A percentile compares a stretch with the other conserved stretches of the same genome.
These are phyloP conservation scores for Mallotus japonicus DNA, from an alignment of 441 rosid genomes.

Conservation along the genomic window DNA sequence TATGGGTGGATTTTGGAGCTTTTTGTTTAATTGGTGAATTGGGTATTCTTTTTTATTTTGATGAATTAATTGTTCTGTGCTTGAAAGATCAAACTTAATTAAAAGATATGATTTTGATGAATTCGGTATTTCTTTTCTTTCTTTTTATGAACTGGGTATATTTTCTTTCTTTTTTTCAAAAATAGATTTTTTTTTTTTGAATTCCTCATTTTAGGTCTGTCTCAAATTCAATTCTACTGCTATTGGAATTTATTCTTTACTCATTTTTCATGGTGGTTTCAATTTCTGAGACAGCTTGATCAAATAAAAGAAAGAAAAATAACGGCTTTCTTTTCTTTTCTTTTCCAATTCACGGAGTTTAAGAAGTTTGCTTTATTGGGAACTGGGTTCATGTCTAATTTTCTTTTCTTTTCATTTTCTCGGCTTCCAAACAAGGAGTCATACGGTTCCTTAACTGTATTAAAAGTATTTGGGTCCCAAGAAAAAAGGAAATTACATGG, in stretches of 20 bases:
- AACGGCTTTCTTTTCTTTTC: no score
- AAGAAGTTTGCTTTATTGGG: background rate
- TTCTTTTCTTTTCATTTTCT: background rate
- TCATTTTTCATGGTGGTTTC: background rate
- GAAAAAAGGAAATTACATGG: background rate
- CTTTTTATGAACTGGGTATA: conserved; percentile 4
- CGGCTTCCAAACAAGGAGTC: no score
- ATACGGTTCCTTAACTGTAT: no score
- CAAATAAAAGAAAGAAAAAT: no score
- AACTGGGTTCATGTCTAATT: conserved; percentile 8
- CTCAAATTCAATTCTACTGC: background rate
- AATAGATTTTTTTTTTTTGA: conserved; percentile 23
- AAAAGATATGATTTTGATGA: no score
- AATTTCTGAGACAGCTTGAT: no score
- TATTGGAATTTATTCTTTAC: conserved; percentile 16
- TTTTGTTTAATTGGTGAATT: background rate
- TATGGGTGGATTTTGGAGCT: no score
- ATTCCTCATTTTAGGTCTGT: conserved; percentile 31
- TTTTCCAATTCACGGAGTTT: background rate
- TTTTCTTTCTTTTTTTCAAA: conserved; percentile 6
- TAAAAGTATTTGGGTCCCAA: no score
- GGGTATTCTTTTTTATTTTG: background rate
- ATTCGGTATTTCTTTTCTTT: background rate
- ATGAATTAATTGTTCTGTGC: background rate
- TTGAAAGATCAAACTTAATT: background rate